phyloP scores from a whole-genome alignment of 306 rosid species.

The Canavalia gladiata region DNA sequence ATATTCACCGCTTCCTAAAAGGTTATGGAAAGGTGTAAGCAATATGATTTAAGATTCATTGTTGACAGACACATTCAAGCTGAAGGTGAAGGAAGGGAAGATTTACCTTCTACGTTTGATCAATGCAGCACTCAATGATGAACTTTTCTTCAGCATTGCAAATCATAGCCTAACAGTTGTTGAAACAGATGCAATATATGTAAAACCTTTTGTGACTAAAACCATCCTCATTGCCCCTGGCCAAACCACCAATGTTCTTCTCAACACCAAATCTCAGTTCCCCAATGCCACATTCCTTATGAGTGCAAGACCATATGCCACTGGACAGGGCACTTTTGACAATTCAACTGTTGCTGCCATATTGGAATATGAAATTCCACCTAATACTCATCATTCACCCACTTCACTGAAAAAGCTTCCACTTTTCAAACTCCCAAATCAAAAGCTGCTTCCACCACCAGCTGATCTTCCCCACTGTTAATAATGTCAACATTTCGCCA shows the following conservation, averaged over 20 bases:
- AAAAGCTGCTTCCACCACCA: conserved; percentile 75
- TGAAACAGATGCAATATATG: conserved; percentile 67
- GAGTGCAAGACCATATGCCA: conserved; percentile 67
- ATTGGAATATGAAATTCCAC: conserved; percentile 59
- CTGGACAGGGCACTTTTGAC: conserved; percentile 75
- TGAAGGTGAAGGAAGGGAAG: conserved; percentile 64
- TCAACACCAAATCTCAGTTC: conserved; percentile 59
- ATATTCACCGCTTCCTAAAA: not conserved
- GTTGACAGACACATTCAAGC: conserved; percentile 60
- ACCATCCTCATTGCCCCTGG: conserved; percentile 70
- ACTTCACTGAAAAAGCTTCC: conserved; percentile 50
- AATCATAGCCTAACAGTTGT: conserved; percentile 68
- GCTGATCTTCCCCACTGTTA: conserved; percentile 73
- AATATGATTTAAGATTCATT: too few species aligned
- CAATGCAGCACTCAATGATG: conserved; percentile 73
- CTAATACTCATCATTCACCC: conserved; percentile 36
- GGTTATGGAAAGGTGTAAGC: too few species aligned
- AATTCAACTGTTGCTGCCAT: conserved; percentile 75
- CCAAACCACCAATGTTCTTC: conserved; percentile 74
- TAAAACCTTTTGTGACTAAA: conserved; percentile 63
- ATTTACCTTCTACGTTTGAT: conserved; percentile 66
- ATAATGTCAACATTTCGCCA: not conserved
- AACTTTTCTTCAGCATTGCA: conserved; percentile 77
- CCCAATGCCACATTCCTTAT: conserved; percentile 73
- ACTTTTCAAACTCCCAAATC: conserved; percentile 62